Conservation (phyloP, 768 basidiomycete genomes). For the Chalciporus sphaerocephalus region DNA sequence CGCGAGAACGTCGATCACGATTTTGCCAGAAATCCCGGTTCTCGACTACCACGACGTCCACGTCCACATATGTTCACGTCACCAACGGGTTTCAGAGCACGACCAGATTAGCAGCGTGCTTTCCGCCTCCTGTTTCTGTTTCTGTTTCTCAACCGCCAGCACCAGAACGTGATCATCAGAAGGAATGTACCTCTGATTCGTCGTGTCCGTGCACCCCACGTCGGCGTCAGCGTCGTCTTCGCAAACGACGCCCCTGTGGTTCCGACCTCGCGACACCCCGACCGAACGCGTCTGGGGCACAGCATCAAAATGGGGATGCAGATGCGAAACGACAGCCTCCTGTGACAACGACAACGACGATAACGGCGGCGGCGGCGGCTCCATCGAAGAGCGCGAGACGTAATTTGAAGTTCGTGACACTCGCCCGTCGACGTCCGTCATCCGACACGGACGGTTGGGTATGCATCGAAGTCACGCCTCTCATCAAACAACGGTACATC, state of each 20-base stretch:
- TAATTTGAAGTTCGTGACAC: constrained; percentile 13
- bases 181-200: constrained; percentile 8
- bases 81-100: constrained; percentile 1
- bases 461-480: constrained; percentile 27
- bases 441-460: constrained; percentile 28
- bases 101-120: not conserved
- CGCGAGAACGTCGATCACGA: not conserved
- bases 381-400: constrained; percentile 17
- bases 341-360: not conserved
- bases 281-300: not conserved
- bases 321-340: not conserved
- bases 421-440: constrained; percentile 14
- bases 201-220: constrained; percentile 25
- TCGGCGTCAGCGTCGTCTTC: constrained; percentile 24
- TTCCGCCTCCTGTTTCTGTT: not conserved
- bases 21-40: constrained; percentile 31
- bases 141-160: too few relatives aligned
- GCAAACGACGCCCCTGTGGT: constrained; percentile 26
- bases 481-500: constrained; percentile 19
- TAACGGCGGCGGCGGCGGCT: constrained; percentile 1
- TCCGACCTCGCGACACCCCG: constrained; percentile 13
- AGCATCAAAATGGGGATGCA: not conserved
- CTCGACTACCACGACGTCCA: constrained; percentile 33
- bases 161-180: constrained; percentile 3
- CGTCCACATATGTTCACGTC: constrained; percentile 29